Evolutionary conservation across 768 basidiomycete genomes (phyloP).

Genomic region (Agrocybe pediades): DNA sequence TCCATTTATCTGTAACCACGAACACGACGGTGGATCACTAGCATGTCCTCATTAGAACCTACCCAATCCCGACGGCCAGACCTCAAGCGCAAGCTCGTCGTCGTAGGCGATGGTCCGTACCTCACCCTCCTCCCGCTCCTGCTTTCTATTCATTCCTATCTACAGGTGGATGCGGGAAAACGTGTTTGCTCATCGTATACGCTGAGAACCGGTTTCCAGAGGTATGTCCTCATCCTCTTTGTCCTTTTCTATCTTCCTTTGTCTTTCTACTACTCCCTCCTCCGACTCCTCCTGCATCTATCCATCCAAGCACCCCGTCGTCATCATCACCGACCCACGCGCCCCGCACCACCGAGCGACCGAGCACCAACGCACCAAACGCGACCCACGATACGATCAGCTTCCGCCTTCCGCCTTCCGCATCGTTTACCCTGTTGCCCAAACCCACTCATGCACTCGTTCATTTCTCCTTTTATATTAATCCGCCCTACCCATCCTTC

Average conservation of each 20-base stretch:
- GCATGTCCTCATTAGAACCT: slow-evolving; percentile 16
- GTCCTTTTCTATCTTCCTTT: no score
- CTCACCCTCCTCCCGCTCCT: slow-evolving; percentile 9
- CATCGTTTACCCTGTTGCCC: no score
- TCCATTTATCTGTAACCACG: not conserved
- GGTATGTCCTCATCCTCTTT: slow-evolving; percentile 45
- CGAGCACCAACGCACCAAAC: no score
- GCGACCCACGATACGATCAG: not conserved
- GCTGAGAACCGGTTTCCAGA: slow-evolving; percentile 96
- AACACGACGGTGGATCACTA: no score
- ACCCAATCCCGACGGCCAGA: slow-evolving; percentile 61
- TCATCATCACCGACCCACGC: no score
- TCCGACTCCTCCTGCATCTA: slow-evolving; percentile 16
- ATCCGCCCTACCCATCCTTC: no score
- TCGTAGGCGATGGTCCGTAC: slow-evolving; percentile 79
- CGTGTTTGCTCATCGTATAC: slow-evolving; percentile 94
- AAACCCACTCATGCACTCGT: no score
- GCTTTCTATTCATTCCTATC: not conserved
- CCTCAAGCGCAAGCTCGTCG: slow-evolving; percentile 84
- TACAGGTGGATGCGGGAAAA: slow-evolving; percentile 87
- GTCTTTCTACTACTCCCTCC: not conserved
- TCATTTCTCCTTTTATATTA: no score
- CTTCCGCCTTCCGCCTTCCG: not conserved
- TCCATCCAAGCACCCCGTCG: no score
- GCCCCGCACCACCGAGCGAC: no score